Evolutionary conservation across 2,329 filamentous ascomycete species (phyloP), one percentile per base, ranked within the genome.

Genomic region (Escovopsis sp.): DNA sequence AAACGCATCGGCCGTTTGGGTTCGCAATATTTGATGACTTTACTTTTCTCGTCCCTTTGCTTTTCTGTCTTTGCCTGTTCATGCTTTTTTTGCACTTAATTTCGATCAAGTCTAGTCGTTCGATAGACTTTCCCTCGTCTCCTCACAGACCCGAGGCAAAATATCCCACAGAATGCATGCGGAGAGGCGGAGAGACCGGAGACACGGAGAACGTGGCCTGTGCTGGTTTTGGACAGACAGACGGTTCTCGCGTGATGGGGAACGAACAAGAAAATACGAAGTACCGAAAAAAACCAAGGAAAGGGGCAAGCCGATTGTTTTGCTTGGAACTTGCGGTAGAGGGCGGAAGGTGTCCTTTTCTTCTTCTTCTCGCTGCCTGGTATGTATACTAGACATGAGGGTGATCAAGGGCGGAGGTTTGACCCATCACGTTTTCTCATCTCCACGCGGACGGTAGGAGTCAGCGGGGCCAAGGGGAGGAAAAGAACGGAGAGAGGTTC

Each of bases 1-100:
- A 53, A 55, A 45, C 58, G 55, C 54, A 47, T 57, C 45, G 54
- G 54, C 54, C 53, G 50, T 54, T 39, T 39, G 37, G 43, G 42
- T 46, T 46, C 39, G 39, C 35, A 39, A 42, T 44, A 36, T 46
- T 40, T 55, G 27, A 30, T 30, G 27, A 30, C 3, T 30, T 7
- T 30, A 3, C 27, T 9, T 51, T 46, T 39, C 44, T 20, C 13
- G 38, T 40, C 37, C 29, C 32, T 44, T 47, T 43, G 47, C 52
- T 45, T 52, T 49, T 46, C 41, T 46, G 43, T 47, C 41, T 46
- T 47, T 50, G 27, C 27, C 11, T 30, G 27, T 30, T 30, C 8
- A 3, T 11, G 8, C 7, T 8, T 8, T 29, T 11, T 30, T 30
- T 30, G 27, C 27, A 30, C 27, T 41, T 42, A 29, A 40, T 42